Conservation (phyloP, 2,329 filamentous ascomycete genomes). For the Fusarium vanettenii region DNA sequence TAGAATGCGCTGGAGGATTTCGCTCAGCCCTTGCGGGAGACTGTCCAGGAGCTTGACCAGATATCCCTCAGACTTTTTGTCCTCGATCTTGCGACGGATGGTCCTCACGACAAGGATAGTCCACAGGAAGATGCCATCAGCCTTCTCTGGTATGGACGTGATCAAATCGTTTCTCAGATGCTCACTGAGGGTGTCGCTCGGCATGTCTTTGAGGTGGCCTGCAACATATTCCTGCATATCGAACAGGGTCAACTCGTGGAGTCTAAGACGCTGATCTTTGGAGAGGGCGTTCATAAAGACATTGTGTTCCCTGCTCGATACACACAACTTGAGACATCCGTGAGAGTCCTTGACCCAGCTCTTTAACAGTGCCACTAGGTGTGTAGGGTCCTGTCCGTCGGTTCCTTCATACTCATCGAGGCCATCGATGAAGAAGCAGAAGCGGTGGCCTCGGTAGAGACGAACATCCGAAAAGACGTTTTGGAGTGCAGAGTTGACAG, state of each 20-base stretch:
- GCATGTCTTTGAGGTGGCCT: background rate
- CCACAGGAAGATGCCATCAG: background rate
- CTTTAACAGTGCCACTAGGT: background rate
- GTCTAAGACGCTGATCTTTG: background rate
- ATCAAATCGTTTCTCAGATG: background rate
- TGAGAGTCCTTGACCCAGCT: background rate
- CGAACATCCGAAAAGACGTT: background rate
- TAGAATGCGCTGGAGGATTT: background rate
- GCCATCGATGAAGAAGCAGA: slow-evolving; percentile 6
- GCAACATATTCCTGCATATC: slow-evolving; percentile 1
- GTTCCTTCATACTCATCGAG: slow-evolving; percentile 2
- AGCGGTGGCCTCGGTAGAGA: background rate
- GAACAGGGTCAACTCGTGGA: background rate
- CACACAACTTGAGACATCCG: background rate
- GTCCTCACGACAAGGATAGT: background rate
- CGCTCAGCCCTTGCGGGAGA: background rate
- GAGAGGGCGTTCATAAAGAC: background rate
- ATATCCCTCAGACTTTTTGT: background rate
- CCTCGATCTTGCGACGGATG: background rate
- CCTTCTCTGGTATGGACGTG: background rate
- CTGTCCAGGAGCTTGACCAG: background rate
- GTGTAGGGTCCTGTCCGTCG: background rate
- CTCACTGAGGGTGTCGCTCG: background rate
- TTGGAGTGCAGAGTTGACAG: background rate
- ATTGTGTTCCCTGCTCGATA: slow-evolving; percentile 5